These are phyloP conservation scores for Panaeolus cyanescens DNA, from an alignment of 768 basidiomycete species.

Conservation along the genomic window DNA sequence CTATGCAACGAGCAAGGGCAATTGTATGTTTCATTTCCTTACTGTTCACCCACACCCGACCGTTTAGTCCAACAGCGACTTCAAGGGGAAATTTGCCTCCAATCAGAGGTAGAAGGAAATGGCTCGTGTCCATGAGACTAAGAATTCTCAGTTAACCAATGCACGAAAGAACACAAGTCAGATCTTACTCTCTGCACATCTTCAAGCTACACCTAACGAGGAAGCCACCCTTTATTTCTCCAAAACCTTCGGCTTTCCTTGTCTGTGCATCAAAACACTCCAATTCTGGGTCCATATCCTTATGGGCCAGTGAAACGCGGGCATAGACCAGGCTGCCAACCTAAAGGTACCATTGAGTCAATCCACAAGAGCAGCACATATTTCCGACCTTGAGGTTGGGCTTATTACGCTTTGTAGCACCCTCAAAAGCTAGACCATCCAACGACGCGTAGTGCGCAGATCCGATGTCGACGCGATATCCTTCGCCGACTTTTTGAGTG, in stretches of 20 bases:
- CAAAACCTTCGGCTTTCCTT: constrained; percentile 90
- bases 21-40: constrained; percentile 76
- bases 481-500: constrained; percentile 80
- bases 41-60: constrained; percentile 86
- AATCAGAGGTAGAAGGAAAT: constrained; percentile 81
- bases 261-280: constrained; percentile 96
- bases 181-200: constrained; percentile 80
- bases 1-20: constrained; percentile 75
- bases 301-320: constrained; percentile 89
- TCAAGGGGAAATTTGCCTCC: constrained; percentile 87
- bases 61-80: constrained; percentile 88
- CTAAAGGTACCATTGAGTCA: constrained; percentile 38
- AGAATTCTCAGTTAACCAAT: not conserved
- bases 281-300: constrained; percentile 98
- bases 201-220: constrained; percentile 79
- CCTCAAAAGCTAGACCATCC: constrained; percentile 93
- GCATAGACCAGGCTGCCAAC: constrained; percentile 91
- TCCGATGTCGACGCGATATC: constrained; percentile 93
- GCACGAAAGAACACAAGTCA: not conserved
- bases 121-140: constrained; percentile 78
- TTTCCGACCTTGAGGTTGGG: constrained; percentile 86
- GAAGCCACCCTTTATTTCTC: constrained; percentile 90
- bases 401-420: constrained; percentile 91
- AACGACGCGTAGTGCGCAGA: constrained; percentile 82
- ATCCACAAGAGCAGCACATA: not conserved